Evolutionary conservation across 2,329 filamentous ascomycete genomes (phyloP).

Genomic region (Microsporum audouinii): DNA sequence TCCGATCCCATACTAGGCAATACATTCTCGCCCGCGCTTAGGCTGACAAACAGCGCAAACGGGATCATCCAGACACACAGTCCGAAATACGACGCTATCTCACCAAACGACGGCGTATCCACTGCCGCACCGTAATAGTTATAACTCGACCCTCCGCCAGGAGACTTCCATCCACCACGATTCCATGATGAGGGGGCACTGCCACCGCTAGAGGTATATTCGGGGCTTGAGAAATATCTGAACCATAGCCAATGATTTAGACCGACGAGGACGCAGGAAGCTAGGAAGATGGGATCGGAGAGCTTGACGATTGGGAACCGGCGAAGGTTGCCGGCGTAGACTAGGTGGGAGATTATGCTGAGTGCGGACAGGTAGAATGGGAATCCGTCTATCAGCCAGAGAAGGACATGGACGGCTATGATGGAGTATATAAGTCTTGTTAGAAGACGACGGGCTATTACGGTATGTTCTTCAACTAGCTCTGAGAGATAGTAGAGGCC

Average conservation of each 20-base stretch:
- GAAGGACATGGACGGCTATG: conserved; percentile 59
- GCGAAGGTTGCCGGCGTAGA: conserved; percentile 81
- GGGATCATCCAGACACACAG: conserved; percentile 94
- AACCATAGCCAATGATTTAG: conserved; percentile 95
- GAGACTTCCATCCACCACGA: conserved; percentile 17
- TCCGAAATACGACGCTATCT: conserved; percentile 93
- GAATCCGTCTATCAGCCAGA: conserved; percentile 75
- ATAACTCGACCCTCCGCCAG: conserved; percentile 15
- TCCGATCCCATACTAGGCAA: conserved; percentile 83
- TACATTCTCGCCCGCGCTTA: conserved; percentile 90
- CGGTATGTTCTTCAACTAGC: conserved; percentile 94
- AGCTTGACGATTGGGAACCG: conserved; percentile 69
- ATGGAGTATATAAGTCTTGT: conserved; percentile 74
- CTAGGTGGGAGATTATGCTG: conserved; percentile 65
- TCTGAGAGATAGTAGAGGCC: conserved; percentile 97
- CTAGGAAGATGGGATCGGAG: conserved; percentile 72
- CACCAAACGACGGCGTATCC: conserved; percentile 67
- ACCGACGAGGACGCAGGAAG: conserved; percentile 74
- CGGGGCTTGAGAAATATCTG: conserved; percentile 64
- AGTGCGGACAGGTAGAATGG: conserved; percentile 63
- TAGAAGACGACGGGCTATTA: conserved; percentile 78
- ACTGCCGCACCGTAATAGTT: conserved; percentile 31
- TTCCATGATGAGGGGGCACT: conserved; percentile 1
- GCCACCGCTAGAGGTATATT: conserved; percentile 30
- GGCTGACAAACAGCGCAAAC: conserved; percentile 85